Percentiles rank a stretch among this genome's conserved stretches.
Evolutionary conservation across 129 eudicot genomes (phyloP).

Genomic region (Solidago caesia): DNA sequence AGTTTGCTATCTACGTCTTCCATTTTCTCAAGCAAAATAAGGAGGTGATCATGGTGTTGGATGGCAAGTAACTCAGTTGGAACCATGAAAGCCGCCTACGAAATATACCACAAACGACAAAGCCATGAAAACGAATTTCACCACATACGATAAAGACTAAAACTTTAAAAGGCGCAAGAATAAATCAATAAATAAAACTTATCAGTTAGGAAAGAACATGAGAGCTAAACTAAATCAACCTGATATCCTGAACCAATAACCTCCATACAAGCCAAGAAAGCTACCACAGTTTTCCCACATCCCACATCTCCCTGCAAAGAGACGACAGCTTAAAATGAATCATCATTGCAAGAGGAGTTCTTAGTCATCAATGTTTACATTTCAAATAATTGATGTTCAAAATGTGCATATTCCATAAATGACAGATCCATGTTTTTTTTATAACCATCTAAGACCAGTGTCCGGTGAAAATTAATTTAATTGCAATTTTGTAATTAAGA

Average conservation of each 20-base stretch:
- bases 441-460: neutral
- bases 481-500: no score
- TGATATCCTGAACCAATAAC: conserved; percentile 92
- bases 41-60: conserved; percentile 83
- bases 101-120: conserved; percentile 6
- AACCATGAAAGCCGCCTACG: conserved; percentile 97
- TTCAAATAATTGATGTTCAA: neutral
- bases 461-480: neutral
- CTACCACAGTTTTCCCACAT: conserved; percentile 97
- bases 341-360: neutral
- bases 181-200: neutral
- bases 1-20: conserved; percentile 58
- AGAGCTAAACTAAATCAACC: conserved; percentile 44
- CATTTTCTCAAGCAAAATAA: conserved; percentile 59
- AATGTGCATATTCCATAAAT: neutral
- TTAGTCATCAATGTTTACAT: neutral
- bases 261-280: conserved; percentile 98
- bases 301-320: conserved; percentile 95
- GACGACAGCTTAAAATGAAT: neutral
- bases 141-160: neutral
- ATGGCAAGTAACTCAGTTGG: conserved; percentile 96
- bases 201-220: neutral
- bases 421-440: neutral
- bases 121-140: neutral
- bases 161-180: neutral